Percentiles rank a stretch among this genome's conserved stretches.
Conservation (phyloP, 192 early-diverging fungal genomes). For the Pecoramyces ruminantium region DNA sequence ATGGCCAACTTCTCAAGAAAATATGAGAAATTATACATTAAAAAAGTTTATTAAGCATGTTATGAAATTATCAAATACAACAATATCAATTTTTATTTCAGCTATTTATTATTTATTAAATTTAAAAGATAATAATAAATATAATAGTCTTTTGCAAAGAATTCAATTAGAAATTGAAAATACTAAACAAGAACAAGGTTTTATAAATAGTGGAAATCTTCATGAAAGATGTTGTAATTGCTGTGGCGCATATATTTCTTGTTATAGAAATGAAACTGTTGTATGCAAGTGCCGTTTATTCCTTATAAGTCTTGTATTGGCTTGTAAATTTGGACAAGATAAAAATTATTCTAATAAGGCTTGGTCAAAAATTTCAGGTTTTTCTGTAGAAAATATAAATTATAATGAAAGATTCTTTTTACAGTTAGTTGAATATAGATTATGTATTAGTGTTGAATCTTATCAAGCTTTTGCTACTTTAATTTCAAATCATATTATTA, state of each 20-base stretch:
- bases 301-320: conserved; percentile 60
- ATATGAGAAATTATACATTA: background rate
- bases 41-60: background rate
- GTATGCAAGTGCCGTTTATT: conserved; percentile 66
- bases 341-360: conserved; percentile 65
- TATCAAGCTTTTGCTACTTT: background rate
- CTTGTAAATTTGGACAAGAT: conserved; percentile 75
- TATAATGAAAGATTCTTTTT: conserved; percentile 65
- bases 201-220: background rate
- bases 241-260: background rate
- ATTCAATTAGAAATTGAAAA: background rate
- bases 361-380: conserved; percentile 71
- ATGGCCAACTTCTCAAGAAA: background rate
- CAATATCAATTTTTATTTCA: background rate
- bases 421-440: conserved; percentile 51
- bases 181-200: background rate
- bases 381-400: conserved; percentile 59
- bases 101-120: background rate
- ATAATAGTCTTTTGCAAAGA: background rate
- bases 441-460: conserved; percentile 27
- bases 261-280: background rate
- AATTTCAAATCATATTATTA: background rate
- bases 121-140: background rate
- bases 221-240: background rate
- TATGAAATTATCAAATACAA: background rate